Conservation (phyloP, 2,329 filamentous ascomycete genomes). For the Microdochium paspali region DNA sequence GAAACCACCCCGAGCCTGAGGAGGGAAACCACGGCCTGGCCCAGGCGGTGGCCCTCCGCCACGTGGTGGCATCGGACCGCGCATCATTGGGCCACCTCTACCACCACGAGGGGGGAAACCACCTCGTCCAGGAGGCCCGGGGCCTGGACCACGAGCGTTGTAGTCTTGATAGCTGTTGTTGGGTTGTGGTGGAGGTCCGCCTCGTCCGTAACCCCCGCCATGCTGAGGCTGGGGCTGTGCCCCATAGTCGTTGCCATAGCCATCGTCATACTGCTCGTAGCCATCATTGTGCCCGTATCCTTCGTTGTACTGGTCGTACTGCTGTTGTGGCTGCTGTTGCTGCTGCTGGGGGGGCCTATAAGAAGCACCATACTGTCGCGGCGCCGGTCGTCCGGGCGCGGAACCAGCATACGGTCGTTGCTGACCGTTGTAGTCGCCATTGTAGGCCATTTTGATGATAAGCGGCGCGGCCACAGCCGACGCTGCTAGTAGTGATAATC, state of each 20-base stretch:
- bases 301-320: constrained; percentile 36
- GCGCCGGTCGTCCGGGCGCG: constrained; percentile 28
- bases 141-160: constrained; percentile 32
- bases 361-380: constrained; percentile 9
- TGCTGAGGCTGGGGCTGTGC: constrained; percentile 24
- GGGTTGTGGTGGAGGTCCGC: constrained; percentile 23
- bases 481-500: background rate
- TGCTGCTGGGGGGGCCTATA: constrained; percentile 15
- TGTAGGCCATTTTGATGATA: constrained; percentile 36
- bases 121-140: constrained; percentile 27
- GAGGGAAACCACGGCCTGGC: constrained; percentile 14
- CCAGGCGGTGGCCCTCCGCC: constrained; percentile 13
- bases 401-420: constrained; percentile 36
- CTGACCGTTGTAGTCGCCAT: constrained; percentile 35
- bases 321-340: constrained; percentile 22
- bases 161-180: constrained; percentile 28
- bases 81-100: constrained; percentile 33
- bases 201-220: constrained; percentile 34
- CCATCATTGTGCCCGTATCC: constrained; percentile 22
- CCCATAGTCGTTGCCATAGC: constrained; percentile 30
- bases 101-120: constrained; percentile 31
- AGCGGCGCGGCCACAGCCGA: background rate
- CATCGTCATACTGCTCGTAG: constrained; percentile 30
- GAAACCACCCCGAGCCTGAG: constrained; percentile 22
- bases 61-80: constrained; percentile 19